Conservation (phyloP, 352 stramenopile genomes). For the Pythium scleroteichum region DNA sequence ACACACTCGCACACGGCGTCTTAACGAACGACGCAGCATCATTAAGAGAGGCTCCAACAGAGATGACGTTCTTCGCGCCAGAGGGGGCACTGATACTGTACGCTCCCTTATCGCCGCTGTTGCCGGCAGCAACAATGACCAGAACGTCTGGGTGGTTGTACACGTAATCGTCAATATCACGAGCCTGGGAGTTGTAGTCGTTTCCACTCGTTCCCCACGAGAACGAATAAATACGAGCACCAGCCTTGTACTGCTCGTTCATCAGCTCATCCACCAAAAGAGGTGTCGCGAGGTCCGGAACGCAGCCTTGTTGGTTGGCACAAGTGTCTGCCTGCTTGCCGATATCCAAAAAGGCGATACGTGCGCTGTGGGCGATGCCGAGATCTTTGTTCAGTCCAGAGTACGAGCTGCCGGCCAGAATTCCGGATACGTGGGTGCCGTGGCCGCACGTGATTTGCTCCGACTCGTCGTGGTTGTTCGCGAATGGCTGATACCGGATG, state of each 20-base stretch:
- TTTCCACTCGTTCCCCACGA: constrained; percentile 66
- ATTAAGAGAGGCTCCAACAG: constrained; percentile 74
- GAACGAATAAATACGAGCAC: constrained; percentile 68
- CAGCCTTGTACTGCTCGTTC: constrained; percentile 50
- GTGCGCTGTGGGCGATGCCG: constrained; percentile 76
- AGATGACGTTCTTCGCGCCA: constrained; percentile 85
- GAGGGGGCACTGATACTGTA: constrained; percentile 66
- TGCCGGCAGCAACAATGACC: constrained; percentile 81
- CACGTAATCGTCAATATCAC: constrained; percentile 65
- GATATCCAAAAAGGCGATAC: constrained; percentile 90
- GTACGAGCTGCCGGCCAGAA: constrained; percentile 67
- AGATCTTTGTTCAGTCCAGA: constrained; percentile 39
- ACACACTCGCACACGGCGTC: constrained; percentile 43
- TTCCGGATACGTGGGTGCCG: constrained; percentile 87
- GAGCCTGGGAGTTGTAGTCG: constrained; percentile 62
- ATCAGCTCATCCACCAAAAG: constrained; percentile 52
- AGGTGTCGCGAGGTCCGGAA: constrained; percentile 48
- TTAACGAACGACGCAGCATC: constrained; percentile 47
- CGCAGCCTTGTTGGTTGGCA: constrained; percentile 36
- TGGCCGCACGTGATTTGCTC: constrained; percentile 71
- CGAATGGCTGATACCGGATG: constrained; percentile 81
- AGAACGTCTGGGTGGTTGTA: constrained; percentile 81
- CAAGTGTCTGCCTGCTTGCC: constrained; percentile 51
- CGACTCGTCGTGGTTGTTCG: constrained; percentile 67
- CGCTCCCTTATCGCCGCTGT: constrained; percentile 68